phyloP scores from a whole-genome alignment of 2,329 filamentous ascomycete species.

The Myrmaecium sp. region DNA sequence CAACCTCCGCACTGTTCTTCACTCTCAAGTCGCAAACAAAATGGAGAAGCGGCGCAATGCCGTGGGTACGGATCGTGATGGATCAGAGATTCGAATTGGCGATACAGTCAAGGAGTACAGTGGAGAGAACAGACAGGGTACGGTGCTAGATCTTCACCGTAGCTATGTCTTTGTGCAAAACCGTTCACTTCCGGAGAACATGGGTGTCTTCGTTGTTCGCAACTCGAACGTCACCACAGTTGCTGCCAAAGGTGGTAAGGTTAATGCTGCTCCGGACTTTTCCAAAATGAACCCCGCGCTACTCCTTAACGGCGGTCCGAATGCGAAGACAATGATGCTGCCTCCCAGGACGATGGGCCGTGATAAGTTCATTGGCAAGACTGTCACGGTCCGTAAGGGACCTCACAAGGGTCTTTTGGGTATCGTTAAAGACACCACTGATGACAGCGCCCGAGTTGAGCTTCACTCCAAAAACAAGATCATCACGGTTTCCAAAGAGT shows the following conservation, averaged over 20 bases:
- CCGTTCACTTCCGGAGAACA: conserved; percentile 68
- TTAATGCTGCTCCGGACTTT: conserved; percentile 62
- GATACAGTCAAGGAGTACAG: conserved; percentile 84
- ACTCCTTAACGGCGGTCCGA: conserved; percentile 43
- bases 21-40: conserved; percentile 83
- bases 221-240: conserved; percentile 76
- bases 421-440: conserved; percentile 89
- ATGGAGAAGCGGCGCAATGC: conserved; percentile 66
- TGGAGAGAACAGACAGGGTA: conserved; percentile 71
- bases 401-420: conserved; percentile 85
- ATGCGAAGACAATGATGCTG: conserved; percentile 36
- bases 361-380: conserved; percentile 78
- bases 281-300: conserved; percentile 85
- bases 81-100: conserved; percentile 78
- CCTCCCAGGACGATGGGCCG: conserved; percentile 60
- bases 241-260: conserved; percentile 80
- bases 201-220: conserved; percentile 75
- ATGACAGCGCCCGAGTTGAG: conserved; percentile 73
- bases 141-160: conserved; percentile 84
- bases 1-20: conserved; percentile 63
- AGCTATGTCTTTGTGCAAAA: conserved; percentile 86
- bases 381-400: conserved; percentile 73
- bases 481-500: conserved; percentile 65
- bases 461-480: conserved; percentile 89
- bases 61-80: conserved; percentile 82